phyloP scores from a whole-genome alignment of 108 stramenopile species.

The Chaetoceros tenuissimus region DNA sequence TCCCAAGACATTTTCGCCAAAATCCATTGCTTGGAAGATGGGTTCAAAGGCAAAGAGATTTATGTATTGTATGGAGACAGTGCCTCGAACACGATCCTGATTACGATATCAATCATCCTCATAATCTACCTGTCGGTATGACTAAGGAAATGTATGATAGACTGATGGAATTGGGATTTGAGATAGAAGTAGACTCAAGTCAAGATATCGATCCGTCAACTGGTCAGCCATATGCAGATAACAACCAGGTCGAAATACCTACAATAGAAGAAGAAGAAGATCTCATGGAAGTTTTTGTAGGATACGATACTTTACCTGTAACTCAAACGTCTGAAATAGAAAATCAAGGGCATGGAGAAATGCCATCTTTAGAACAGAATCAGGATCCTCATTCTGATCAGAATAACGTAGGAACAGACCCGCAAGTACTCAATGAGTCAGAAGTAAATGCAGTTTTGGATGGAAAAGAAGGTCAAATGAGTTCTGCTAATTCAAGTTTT shows the following conservation, averaged over 20 bases:
- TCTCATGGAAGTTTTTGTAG: background rate
- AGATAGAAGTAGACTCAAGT: background rate
- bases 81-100: background rate
- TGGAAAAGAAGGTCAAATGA: no score
- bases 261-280: background rate
- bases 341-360: no score
- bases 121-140: background rate
- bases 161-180: background rate
- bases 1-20: background rate
- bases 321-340: no score
- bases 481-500: no score
- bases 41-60: background rate
- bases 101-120: background rate
- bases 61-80: background rate
- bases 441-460: no score
- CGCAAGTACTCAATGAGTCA: no score
- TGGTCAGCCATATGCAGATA: background rate
- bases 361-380: no score
- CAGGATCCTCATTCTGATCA: no score
- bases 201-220: background rate
- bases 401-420: no score
- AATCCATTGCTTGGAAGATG: background rate
- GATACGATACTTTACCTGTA: no score
- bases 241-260: background rate
- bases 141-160: background rate